Evolutionary conservation across 75 land plant species (phyloP), one percentile per base, ranked within the genome.

Genomic region (Sequoiadendron giganteum): DNA sequence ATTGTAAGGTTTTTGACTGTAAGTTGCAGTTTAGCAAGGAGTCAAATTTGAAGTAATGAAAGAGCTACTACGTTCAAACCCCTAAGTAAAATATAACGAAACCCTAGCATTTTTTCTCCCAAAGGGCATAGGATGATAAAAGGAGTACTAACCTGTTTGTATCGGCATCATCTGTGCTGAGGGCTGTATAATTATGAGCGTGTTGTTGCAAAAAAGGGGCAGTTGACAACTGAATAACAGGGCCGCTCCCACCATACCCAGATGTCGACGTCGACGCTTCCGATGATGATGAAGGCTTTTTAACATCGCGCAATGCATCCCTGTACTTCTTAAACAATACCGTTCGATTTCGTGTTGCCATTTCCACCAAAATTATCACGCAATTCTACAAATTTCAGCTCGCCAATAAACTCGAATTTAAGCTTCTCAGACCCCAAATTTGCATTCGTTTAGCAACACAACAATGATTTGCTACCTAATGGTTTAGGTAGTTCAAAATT

Each of bases 311-410:
- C 65, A 95, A 90, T 8, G 96, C 96, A 86, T 92, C 94, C 54
- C 97, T 91, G 89, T 95, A 94, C 88, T 93, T 95, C 68, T 90
- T 89, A 68, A 85, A 96, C 55, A 95, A 11, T 13, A 85, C 84
- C 21, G 97, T 95, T 68, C 95, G 89, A 86, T 94, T 96, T 73
- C 96, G 91, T 84, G 96, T 90, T 86, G 97, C 97, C 97, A 96
- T 95, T 36, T 55, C 15, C 3, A 1, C 10, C 86, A 38, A 55
- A 34, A 82, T 16, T 3, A 3, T 40, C 8, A 86, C 82, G 82
- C 18, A 83, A 28, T 84, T 84, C 36, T 87, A 87, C n/a, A 87
- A 34, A 21, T 48, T 36, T 42, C 86, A 40, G n/a, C 86, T 7
- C 70, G 70, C 70, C 28, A 21, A 7, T 6, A 25, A 65, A 25